A percentile compares a stretch with the other conserved stretches of the same genome.
phyloP scores from a whole-genome alignment of 1,284 basidiomycete species.

The Lentinus polychrous region DNA sequence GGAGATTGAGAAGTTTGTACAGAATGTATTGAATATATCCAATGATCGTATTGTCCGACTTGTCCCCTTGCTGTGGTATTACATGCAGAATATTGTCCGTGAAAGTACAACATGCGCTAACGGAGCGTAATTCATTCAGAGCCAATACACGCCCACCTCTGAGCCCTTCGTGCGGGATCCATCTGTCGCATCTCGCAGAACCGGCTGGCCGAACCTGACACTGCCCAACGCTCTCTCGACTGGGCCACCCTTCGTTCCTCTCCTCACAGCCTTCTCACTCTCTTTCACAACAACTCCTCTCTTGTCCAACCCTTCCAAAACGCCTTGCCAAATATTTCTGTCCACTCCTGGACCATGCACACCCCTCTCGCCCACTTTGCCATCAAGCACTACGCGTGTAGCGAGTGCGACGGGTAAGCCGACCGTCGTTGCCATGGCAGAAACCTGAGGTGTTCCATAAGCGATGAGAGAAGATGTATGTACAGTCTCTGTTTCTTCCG shows the following conservation, averaged over 20 bases:
- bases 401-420: conserved; percentile 83
- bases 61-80: not conserved
- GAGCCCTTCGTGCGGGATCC: no score
- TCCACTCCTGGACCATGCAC: conserved; percentile 62
- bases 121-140: no score
- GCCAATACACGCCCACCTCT: no score
- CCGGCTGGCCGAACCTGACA: not conserved
- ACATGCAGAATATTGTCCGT: not conserved
- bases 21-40: not conserved
- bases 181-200: no score
- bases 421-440: conserved; percentile 88
- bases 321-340: conserved; percentile 49
- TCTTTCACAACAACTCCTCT: conserved; percentile 68
- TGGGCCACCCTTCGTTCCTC: conserved; percentile 1
- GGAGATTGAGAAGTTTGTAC: not conserved
- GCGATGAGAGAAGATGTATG: conserved; percentile 73
- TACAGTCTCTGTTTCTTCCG: conserved; percentile 38
- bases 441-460: conserved; percentile 60
- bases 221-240: conserved; percentile 5
- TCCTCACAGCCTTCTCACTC: conserved; percentile 20
- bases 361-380: conserved; percentile 50
- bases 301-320: conserved; percentile 54
- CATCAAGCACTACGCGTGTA: conserved; percentile 67
- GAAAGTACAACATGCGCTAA: not conserved
- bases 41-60: not conserved